Evolutionary conservation across 164 flowering plant species (phyloP).

Genomic region (Taxillus chinensis): DNA sequence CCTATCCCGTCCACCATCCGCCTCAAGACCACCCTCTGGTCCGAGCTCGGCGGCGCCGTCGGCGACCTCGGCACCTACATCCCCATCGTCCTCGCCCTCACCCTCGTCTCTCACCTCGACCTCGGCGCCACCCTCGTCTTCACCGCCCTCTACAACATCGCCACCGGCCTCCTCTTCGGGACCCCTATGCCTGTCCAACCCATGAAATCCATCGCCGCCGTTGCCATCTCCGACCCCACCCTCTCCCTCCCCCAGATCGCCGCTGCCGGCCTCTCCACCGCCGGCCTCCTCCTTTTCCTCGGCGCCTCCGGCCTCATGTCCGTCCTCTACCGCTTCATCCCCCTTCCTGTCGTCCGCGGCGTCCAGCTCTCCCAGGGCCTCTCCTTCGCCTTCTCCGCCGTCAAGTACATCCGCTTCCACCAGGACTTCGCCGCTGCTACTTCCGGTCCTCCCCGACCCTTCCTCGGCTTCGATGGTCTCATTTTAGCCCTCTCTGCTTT

Average conservation of each 20-base stretch:
- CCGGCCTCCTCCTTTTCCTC: constrained; percentile 53
- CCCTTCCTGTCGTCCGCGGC: constrained; percentile 86
- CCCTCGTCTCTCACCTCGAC: constrained; percentile 56
- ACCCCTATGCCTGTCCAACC: constrained; percentile 96
- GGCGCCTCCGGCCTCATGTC: constrained; percentile 86
- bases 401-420: constrained; percentile 60
- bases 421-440: constrained; percentile 48
- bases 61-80: constrained; percentile 90
- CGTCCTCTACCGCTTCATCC: constrained; percentile 48
- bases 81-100: constrained; percentile 69
- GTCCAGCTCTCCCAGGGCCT: constrained; percentile 91
- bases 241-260: constrained; percentile 60
- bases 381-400: constrained; percentile 71
- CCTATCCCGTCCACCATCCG: constrained; percentile 15
- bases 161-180: constrained; percentile 70
- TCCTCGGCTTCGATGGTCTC: constrained; percentile 77
- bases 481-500: constrained; percentile 46
- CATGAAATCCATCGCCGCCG: constrained; percentile 93
- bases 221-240: constrained; percentile 55
- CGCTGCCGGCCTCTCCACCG: constrained; percentile 76
- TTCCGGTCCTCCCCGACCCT: constrained; percentile 36
- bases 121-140: constrained; percentile 71
- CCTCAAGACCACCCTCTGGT: constrained; percentile 39
- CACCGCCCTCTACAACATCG: constrained; percentile 70
- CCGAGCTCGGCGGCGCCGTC: constrained; percentile 70